Base-by-base conservation (phyloP, 306 rosid genomes). In the Fragaria nilgerrensis region DNA sequence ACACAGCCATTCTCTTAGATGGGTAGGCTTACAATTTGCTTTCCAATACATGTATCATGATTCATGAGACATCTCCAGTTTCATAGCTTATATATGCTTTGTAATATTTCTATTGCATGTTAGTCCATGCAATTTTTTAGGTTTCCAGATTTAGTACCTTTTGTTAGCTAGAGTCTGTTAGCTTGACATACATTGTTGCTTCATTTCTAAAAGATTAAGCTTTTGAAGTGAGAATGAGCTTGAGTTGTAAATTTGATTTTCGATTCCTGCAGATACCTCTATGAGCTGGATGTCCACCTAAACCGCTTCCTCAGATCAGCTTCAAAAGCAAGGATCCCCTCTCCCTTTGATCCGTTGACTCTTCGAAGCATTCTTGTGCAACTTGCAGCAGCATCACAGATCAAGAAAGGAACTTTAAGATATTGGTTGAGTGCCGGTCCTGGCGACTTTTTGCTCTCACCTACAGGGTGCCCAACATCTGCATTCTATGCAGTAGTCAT, bases 371-470 rank as follows among this genome's bases (percentile, higher is more conserved):
- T 95, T 84, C 93, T 95, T 13, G 78, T 90, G 56, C 98, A 92
- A 45, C 87, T 95, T 74, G 77, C 91, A 39, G 92, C 90, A 41
- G 93, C 52, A 49, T 92, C 97, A 52, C 84, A 87, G 73, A 86
- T 85, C 81, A 90, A 86, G 90, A 89, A 82, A 80, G 98, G 98
- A 63, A 87, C 89, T 48, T 72, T 95, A 25, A 83, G 97, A 85
- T 95, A 80, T 75, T 95, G 98, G 98, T 59, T 90, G 48, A 95
- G 92, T 86, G 85, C 98, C 50, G 97, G 98, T 39, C 98, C 98
- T 23, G 98, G 97, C 4, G 68, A 95, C 83, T 95, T 95, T 86
- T 75, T 88, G 90, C 89, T 95, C 49, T 77, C 97, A 23, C 77
- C 96, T 37, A 52, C 92, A 78, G 89, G 72, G 27, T 77, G 88